phyloP scores from a whole-genome alignment of 192 early-diverging fungal species.

The Coemansia erecta region DNA sequence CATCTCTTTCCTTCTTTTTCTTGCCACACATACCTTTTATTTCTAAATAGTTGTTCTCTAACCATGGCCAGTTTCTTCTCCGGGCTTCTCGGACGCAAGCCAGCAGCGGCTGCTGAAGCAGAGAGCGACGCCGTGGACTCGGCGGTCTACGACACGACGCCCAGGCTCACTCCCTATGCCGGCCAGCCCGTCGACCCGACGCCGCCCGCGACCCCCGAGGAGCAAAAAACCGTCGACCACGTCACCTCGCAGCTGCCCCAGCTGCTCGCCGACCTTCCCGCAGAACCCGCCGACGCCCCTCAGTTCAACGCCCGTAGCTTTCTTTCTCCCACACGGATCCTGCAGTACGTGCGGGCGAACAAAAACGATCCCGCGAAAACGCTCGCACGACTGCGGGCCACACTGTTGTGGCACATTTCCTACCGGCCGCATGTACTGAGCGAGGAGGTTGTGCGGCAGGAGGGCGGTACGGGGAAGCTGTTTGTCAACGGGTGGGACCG shows the following conservation, averaged over 20 bases:
- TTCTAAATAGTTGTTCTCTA: neutral
- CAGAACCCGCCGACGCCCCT: conserved; percentile 21
- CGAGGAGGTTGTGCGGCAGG: conserved; percentile 63
- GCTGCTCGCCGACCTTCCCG: conserved; percentile 37
- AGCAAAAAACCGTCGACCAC: conserved; percentile 17
- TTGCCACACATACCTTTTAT: neutral
- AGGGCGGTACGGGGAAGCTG: conserved; percentile 76
- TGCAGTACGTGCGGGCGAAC: conserved; percentile 65
- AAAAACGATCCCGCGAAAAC: conserved; percentile 64
- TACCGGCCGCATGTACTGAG: conserved; percentile 70
- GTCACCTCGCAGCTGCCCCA: conserved; percentile 17
- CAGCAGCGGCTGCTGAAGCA: neutral
- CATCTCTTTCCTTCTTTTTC: neutral
- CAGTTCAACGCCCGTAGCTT: conserved; percentile 25
- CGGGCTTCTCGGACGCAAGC: conserved; percentile 17
- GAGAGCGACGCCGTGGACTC: neutral
- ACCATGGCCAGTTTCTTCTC: conserved; percentile 23
- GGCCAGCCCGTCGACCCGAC: conserved; percentile 18
- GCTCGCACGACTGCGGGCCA: conserved; percentile 60
- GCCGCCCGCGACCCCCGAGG: conserved; percentile 30
- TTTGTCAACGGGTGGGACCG: conserved; percentile 77
- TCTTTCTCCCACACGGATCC: conserved; percentile 47
- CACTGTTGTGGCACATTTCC: conserved; percentile 71
- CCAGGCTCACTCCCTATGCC: conserved; percentile 15
- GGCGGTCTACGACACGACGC: conserved; percentile 17